phyloP scores from a whole-genome alignment of 257 asterid species.

The Anisodus acutangulus region DNA sequence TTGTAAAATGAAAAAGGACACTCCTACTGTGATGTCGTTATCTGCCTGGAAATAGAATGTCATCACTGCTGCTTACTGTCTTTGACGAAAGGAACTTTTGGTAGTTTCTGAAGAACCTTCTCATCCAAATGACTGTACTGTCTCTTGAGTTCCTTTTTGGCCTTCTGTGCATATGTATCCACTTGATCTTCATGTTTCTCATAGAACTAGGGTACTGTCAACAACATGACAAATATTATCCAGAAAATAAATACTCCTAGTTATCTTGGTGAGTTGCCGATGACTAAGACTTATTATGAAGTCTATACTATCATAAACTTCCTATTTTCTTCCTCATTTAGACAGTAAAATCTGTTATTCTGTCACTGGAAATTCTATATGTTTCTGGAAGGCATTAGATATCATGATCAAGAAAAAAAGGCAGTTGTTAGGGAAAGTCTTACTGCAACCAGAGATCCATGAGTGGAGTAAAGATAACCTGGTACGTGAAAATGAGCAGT shows the following conservation, averaged over 20 bases:
- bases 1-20: slow-evolving; percentile 1
- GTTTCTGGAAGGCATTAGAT: background rate
- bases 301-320: background rate
- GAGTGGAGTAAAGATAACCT: background rate
- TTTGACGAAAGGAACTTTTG: slow-evolving; percentile 62
- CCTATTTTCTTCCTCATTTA: background rate
- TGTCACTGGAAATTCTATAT: background rate
- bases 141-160: slow-evolving; percentile 69
- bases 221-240: slow-evolving; percentile 61
- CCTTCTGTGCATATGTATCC: slow-evolving; percentile 76
- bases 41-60: background rate
- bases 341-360: slow-evolving; percentile 6
- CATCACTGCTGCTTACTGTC: slow-evolving; percentile 64
- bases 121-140: slow-evolving; percentile 81
- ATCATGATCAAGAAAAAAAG: background rate
- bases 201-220: slow-evolving; percentile 81
- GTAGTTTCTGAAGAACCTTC: slow-evolving; percentile 83
- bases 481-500: background rate
- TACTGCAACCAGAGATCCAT: background rate
- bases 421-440: background rate
- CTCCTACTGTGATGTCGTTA: background rate
- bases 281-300: background rate
- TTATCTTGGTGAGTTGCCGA: background rate
- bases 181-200: slow-evolving; percentile 89
- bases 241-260: background rate